Conservation (phyloP, 345 rosid genomes). For the Barbarea vulgaris region DNA sequence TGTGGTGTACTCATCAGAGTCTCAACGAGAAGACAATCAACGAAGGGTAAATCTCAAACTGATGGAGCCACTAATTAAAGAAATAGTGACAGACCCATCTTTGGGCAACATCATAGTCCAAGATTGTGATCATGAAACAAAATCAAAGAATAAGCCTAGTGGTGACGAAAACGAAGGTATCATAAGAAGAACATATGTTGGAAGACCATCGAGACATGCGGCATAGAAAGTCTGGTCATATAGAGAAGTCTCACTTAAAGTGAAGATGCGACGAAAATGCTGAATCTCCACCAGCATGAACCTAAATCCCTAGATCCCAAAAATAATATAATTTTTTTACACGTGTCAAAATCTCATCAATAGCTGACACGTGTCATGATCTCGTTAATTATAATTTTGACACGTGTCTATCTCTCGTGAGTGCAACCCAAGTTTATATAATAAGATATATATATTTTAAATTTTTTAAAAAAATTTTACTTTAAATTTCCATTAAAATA, state of each 20-base stretch:
- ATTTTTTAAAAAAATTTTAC: too few species aligned
- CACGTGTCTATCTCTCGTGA: too few species aligned
- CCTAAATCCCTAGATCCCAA: too few species aligned
- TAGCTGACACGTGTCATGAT: too few species aligned
- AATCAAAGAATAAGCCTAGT: conserved; percentile 25
- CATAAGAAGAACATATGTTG: conserved; percentile 46
- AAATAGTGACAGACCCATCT: conserved; percentile 18
- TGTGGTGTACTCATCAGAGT: conserved; percentile 25
- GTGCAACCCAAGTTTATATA: too few species aligned
- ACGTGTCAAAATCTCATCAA: too few species aligned
- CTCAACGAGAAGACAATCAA: conserved; percentile 45
- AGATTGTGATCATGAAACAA: conserved; percentile 30
- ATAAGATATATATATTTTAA: too few species aligned
- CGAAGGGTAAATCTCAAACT: conserved; percentile 35
- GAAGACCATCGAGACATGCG: conserved; percentile 68
- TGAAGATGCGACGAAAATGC: conserved; percentile 63
- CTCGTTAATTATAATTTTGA: too few species aligned
- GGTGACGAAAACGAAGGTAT: conserved; percentile 44
- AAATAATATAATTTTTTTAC: too few species aligned
- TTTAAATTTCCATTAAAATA: too few species aligned
- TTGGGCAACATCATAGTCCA: conserved; percentile 1
- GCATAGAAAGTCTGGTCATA: conserved; percentile 69
- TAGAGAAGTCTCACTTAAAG: conserved; percentile 70
- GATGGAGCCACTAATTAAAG: conserved; percentile 24
- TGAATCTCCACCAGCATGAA: too few species aligned